phyloP scores from a whole-genome alignment of 768 basidiomycete genomes.

The Mycena capillaripes region DNA sequence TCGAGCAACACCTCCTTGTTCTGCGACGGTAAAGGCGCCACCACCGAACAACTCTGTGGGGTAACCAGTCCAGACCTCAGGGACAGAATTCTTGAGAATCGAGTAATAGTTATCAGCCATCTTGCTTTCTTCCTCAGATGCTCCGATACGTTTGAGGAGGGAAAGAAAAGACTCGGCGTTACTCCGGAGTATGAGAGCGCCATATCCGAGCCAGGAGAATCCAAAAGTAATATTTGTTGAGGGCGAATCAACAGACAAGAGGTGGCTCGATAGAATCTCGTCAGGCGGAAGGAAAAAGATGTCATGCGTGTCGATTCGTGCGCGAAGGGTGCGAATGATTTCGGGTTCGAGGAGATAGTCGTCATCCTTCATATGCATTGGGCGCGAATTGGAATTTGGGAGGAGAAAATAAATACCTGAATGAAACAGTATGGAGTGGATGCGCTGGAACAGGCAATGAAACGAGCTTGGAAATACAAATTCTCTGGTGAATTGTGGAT shows the following conservation, averaged over 20 bases:
- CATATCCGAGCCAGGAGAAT: slow-evolving; percentile 78
- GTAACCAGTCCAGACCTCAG: slow-evolving; percentile 76
- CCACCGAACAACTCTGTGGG: slow-evolving; percentile 73
- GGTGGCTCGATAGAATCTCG: slow-evolving; percentile 68
- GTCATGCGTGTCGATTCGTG: slow-evolving; percentile 49
- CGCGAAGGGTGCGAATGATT: slow-evolving; percentile 64
- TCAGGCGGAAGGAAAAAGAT: slow-evolving; percentile 74
- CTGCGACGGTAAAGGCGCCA: slow-evolving; percentile 72
- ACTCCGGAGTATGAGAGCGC: slow-evolving; percentile 64
- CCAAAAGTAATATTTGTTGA: slow-evolving; percentile 62
- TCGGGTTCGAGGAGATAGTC: slow-evolving; percentile 75
- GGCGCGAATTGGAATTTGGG: slow-evolving; percentile 11
- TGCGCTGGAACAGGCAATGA: slow-evolving; percentile 66
- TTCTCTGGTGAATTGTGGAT: slow-evolving; percentile 72
- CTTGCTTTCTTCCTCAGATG: slow-evolving; percentile 63
- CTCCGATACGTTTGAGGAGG: slow-evolving; percentile 59
- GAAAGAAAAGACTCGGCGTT: slow-evolving; percentile 62
- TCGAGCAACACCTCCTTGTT: slow-evolving; percentile 68
- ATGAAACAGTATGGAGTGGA: slow-evolving; percentile 72
- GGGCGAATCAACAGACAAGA: slow-evolving; percentile 58
- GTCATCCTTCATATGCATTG: slow-evolving; percentile 64
- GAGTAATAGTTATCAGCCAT: slow-evolving; percentile 84
- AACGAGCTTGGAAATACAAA: slow-evolving; percentile 74
- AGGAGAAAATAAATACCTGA: slow-evolving; percentile 58
- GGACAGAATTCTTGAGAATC: slow-evolving; percentile 65